These are phyloP conservation scores for Kokia cookei DNA, from an alignment of 441 rosid species.

Conservation along the genomic window DNA sequence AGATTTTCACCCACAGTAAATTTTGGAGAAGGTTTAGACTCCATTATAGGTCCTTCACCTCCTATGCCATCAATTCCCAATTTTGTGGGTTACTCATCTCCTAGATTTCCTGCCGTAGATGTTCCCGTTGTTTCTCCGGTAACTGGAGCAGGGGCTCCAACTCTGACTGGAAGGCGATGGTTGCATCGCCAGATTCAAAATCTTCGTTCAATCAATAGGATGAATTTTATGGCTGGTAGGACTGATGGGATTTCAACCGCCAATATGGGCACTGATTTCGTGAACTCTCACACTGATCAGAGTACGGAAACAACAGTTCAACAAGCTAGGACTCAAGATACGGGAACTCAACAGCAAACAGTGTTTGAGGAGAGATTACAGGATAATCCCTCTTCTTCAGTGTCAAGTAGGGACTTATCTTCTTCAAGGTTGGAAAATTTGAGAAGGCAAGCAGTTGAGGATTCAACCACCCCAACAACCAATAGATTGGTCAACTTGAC, in stretches of 20 bases:
- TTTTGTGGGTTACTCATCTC: constrained; percentile 50
- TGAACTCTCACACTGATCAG: constrained; percentile 38
- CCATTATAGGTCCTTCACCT: constrained; percentile 46
- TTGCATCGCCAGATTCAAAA: constrained; percentile 79
- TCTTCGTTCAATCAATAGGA: constrained; percentile 50
- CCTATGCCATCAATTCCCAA: constrained; percentile 37
- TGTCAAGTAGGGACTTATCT: constrained; percentile 34
- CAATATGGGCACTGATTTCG: constrained; percentile 31
- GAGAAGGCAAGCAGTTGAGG: constrained; percentile 39
- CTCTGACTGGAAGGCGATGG: constrained; percentile 75
- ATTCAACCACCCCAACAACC: constrained; percentile 19
- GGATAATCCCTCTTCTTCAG: constrained; percentile 30
- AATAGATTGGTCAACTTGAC: constrained; percentile 34
- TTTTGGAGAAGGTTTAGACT: constrained; percentile 44
- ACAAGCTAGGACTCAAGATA: constrained; percentile 29
- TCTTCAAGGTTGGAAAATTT: constrained; percentile 30
- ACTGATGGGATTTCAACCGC: constrained; percentile 33
- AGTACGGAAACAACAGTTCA: constrained; percentile 33
- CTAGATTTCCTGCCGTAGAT: constrained; percentile 55
- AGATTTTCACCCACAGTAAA: constrained; percentile 40
- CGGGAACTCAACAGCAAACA: constrained; percentile 24
- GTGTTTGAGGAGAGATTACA: constrained; percentile 41
- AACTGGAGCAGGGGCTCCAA: constrained; percentile 67
- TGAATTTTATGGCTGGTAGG: constrained; percentile 37
- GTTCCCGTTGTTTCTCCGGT: constrained; percentile 25